These are phyloP conservation scores for Ceratocystiopsis minuta DNA, from an alignment of 2,329 filamentous ascomycete genomes.

Conservation along the genomic window DNA sequence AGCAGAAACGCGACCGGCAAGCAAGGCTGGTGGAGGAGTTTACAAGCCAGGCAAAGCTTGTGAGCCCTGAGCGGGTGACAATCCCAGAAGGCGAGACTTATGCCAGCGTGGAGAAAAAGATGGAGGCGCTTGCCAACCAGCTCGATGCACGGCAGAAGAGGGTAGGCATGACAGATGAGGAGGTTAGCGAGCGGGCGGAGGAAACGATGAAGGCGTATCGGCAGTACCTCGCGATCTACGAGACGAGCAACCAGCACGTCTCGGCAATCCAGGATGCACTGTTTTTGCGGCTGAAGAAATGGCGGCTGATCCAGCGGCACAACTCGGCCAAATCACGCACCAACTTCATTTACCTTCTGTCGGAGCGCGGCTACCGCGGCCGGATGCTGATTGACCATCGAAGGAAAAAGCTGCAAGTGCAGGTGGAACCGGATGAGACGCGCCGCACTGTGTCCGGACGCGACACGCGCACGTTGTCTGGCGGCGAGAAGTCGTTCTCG, in stretches of 20 bases:
- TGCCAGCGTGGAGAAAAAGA: slow-evolving; percentile 34
- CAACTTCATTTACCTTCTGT: slow-evolving; percentile 76
- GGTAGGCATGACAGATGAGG: slow-evolving; percentile 45
- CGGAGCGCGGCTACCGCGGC: slow-evolving; percentile 77
- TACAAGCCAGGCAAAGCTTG: slow-evolving; percentile 31
- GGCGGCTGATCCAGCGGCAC: slow-evolving; percentile 62
- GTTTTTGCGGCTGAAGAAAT: slow-evolving; percentile 51
- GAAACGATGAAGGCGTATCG: slow-evolving; percentile 22
- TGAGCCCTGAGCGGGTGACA: slow-evolving; percentile 37
- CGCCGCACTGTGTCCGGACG: slow-evolving; percentile 52
- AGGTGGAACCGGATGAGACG: slow-evolving; percentile 55
- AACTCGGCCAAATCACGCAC: slow-evolving; percentile 76
- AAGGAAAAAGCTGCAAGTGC: slow-evolving; percentile 55
- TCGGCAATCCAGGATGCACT: slow-evolving; percentile 39
- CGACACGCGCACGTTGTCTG: slow-evolving; percentile 80
- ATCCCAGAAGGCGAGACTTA: slow-evolving; percentile 48
- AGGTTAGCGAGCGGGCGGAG: slow-evolving; percentile 36
- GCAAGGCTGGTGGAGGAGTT: slow-evolving; percentile 32
- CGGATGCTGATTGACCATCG: slow-evolving; percentile 62
- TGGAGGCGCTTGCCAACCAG: slow-evolving; percentile 36
- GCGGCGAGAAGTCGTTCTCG: slow-evolving; percentile 94
- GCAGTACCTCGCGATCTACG: slow-evolving; percentile 24
- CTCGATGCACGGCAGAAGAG: slow-evolving; percentile 35
- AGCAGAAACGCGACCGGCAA: slow-evolving; percentile 29
- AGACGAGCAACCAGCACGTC: slow-evolving; percentile 24